Evolutionary conservation across 2,329 filamentous ascomycete genomes (phyloP).

Genomic region (Zymoseptoria ardabiliae): DNA sequence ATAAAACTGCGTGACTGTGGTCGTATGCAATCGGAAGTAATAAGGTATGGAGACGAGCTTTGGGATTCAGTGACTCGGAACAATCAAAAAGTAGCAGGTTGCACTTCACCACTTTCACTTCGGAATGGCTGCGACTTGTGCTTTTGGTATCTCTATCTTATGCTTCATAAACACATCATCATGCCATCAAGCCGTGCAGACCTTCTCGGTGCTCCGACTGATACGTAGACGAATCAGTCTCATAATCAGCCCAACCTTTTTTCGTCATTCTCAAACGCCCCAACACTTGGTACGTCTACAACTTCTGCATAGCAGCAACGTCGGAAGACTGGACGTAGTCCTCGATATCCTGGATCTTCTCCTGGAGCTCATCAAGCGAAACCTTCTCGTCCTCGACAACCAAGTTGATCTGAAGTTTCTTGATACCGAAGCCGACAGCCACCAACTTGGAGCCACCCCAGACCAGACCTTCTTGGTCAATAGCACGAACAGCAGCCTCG

Average conservation of each 20-base stretch:
- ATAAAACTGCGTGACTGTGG: too few species aligned
- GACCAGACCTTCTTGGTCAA: slow-evolving; percentile 87
- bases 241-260: neutral
- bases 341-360: slow-evolving; percentile 77
- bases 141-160: neutral
- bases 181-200: neutral
- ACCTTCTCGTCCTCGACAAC: slow-evolving; percentile 97
- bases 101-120: neutral
- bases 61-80: neutral
- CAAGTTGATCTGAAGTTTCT: slow-evolving; percentile 98
- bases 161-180: neutral
- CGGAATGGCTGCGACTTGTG: neutral
- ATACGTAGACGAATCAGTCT: neutral
- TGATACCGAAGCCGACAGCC: slow-evolving; percentile 92
- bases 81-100: neutral
- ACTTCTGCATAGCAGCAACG: slow-evolving; percentile 84
- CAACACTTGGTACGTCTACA: slow-evolving; percentile 49
- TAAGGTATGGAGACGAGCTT: too few species aligned
- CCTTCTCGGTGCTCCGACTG: neutral
- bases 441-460: slow-evolving; percentile 92
- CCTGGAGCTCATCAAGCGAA: slow-evolving; percentile 77
- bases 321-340: slow-evolving; percentile 96
- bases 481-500: slow-evolving; percentile 70
- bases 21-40: too few species aligned
- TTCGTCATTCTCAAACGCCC: neutral